Evolutionary conservation across 176 grass and related monocot species (phyloP).

Genomic region (Musa schizocarpa): DNA sequence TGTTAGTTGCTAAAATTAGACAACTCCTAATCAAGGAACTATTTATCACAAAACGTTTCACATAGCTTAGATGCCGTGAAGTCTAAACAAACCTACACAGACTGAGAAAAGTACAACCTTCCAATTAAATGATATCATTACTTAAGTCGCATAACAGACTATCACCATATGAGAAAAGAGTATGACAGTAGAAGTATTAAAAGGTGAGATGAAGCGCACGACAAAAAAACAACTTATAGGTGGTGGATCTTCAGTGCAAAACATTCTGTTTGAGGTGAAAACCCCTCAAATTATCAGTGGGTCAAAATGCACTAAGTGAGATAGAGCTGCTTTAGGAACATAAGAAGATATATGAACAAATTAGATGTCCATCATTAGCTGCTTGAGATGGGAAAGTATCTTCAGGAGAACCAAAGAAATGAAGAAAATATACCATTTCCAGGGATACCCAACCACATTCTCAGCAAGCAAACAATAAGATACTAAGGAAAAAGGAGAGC

Average conservation of each 20-base stretch:
- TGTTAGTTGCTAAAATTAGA: conserved; percentile 7
- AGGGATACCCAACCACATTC: background rate
- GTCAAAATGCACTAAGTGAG: background rate
- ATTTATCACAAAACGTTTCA: no score
- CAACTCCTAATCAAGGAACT: background rate
- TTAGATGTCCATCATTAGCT: background rate
- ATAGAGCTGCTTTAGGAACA: background rate
- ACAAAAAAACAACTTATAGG: background rate
- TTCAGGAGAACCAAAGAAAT: background rate
- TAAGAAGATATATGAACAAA: background rate
- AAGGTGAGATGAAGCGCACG: background rate
- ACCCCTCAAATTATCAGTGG: background rate
- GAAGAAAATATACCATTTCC: background rate
- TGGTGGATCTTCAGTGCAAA: background rate
- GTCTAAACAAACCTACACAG: background rate
- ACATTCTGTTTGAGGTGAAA: background rate
- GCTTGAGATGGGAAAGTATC: background rate
- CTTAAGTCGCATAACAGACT: background rate
- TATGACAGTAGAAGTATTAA: background rate
- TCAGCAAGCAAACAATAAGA: conserved; percentile 12
- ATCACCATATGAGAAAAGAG: background rate
- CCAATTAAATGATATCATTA: background rate
- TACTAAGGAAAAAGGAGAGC: conserved; percentile 13
- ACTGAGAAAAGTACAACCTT: background rate
- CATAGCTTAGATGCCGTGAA: no score